Conservation (phyloP, 2,329 filamentous ascomycete genomes). For the Corniculantispora saksenae region DNA sequence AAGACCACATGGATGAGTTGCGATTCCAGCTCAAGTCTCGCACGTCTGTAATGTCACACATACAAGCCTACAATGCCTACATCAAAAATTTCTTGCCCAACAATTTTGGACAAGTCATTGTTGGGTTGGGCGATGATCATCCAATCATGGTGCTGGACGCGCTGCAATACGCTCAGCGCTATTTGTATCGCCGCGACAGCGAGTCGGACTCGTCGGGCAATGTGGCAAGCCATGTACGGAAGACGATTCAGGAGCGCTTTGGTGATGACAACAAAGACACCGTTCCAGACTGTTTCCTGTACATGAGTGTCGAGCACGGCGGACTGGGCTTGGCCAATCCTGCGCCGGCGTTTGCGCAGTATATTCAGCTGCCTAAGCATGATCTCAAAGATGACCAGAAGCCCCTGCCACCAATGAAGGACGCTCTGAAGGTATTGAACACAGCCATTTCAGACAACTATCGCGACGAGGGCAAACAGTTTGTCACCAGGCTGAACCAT, state of each 20-base stretch:
- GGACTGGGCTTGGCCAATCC: slow-evolving; percentile 43
- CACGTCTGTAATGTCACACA: slow-evolving; percentile 56
- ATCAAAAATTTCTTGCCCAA: slow-evolving; percentile 56
- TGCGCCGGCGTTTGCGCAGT: slow-evolving; percentile 12
- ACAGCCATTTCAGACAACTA: slow-evolving; percentile 5
- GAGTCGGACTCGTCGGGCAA: slow-evolving; percentile 41
- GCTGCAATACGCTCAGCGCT: slow-evolving; percentile 7
- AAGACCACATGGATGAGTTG: slow-evolving; percentile 58
- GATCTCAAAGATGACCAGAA: not conserved
- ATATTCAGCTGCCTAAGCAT: slow-evolving; percentile 4
- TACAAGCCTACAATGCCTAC: slow-evolving; percentile 62
- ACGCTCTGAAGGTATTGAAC: not conserved
- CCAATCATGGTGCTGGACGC: slow-evolving; percentile 15
- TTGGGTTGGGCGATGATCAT: slow-evolving; percentile 26
- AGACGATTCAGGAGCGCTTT: slow-evolving; percentile 52
- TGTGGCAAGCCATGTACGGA: slow-evolving; percentile 46
- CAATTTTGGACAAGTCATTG: slow-evolving; percentile 57
- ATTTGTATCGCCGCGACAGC: slow-evolving; percentile 7
- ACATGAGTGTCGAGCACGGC: slow-evolving; percentile 41
- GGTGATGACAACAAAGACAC: slow-evolving; percentile 28
- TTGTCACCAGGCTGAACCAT: not conserved
- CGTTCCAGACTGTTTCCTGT: slow-evolving; percentile 43
- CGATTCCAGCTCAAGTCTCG: slow-evolving; percentile 53
- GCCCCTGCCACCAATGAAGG: slow-evolving; percentile 8
- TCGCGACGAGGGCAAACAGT: slow-evolving; percentile 7